Evolutionary conservation across 2,329 filamentous ascomycete genomes (phyloP), one percentile per base, ranked within the genome.

Genomic region (Ambrosiella cleistominuta): DNA sequence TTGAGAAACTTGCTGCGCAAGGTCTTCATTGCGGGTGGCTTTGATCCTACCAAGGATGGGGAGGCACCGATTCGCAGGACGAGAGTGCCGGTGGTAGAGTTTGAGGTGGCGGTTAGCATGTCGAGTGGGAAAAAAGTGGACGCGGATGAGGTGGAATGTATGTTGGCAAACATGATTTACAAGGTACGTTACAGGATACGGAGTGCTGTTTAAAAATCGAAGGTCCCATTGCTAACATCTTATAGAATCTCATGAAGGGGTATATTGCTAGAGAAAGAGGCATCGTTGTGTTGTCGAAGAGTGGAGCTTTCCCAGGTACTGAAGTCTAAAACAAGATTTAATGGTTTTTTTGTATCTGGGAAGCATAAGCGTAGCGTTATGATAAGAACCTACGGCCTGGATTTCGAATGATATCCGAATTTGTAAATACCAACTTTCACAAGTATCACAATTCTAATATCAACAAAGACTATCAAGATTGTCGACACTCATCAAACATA

Each of bases 141-240:
- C 64, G 77, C 79, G 38, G 94, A 98, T 67, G 93, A 98, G 70
- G 90, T 97, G 3, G 94, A 98, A 70, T 98, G 93, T 69, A 72
- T 96, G 65, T 68, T 98, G 66, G 88, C 93, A 36, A 97, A 96
- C 68, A 87, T 96, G 79, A 95, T 98, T 62, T 98, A 97, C 75
- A 98, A 97, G 81, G 91, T 95, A 70, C 64, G 71, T 65, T 53
- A 45, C 36, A 9, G 11, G 8, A 27, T 9, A 19, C 9, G 36
- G 9, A 36, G 39, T 7, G 17, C 12, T 9, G 35, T 36, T 17
- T n/a, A 11, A 37, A 7, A 35, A n/a, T 12, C 7, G 44, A 38
- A 42, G 44, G 35, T 36, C 9, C n/a, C 38, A 51, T 15, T 57
- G 50, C 49, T 52, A 49, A 38, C 11, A 7, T 13, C 40, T 2